Evolutionary conservation across 345 rosid genomes (phyloP), one percentile per base, ranked within the genome.

Genomic region (Eucalyptus victrix): DNA sequence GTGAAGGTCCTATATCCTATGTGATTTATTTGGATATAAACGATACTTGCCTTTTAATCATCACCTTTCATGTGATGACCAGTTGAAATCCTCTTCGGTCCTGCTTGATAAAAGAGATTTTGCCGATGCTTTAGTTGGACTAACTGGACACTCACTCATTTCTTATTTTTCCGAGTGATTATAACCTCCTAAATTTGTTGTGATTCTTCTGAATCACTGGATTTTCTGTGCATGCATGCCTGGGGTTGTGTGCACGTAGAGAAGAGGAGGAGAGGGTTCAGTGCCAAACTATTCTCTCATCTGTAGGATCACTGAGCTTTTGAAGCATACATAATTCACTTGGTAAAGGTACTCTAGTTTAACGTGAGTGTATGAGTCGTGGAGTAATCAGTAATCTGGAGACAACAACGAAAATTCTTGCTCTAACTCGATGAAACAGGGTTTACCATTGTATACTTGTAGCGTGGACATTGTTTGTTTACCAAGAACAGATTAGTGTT

Each of bases 311-410:
- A 76, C 42, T 12, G 30, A 76, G 83, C 83, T 76, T 37, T 0
- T 13, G 44, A 37, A 37, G 45, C 37, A 76, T 76, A 21, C 83
- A 40, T 21, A 23, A 19, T 34, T 72, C 2, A 21, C 1, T 37
- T 11, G 47, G 45, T 21, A 12, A 76, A 76, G 28, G 3, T 76
- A 76, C 45, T 76, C 28, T 37, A 76, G 83, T 37, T 76, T 40
- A 0, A 76, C 17, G 2, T 40, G 45, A 76, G 40, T 76, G 83
- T 76, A 18, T 0, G 5, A 37, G 28, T 76, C 5, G 2, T 3
- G 6, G 47, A 42, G 83, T 72, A 37, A 37, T 76, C 83, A 21
- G 83, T 76, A 37, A 37, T 37, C 45, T 37, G 24, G 47, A 76
- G 83, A 44, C 47, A 11, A 37, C 45, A 21, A 37, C 3, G 3